phyloP scores from a whole-genome alignment of 2,329 filamentous ascomycete species.

The Penicillium freii region DNA sequence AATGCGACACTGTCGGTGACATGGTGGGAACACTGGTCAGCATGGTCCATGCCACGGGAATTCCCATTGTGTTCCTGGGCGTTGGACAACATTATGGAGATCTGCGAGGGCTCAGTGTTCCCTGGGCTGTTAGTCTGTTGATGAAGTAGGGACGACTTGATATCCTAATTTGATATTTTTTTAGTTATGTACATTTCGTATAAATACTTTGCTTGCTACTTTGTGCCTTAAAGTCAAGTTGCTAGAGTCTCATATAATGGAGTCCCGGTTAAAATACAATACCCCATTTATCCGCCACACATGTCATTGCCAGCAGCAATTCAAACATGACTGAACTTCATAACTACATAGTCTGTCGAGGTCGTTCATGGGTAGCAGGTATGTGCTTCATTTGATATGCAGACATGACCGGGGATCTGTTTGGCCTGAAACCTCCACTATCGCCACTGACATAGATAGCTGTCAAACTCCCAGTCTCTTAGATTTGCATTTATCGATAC shows the following conservation, averaged over 20 bases:
- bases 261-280: background rate
- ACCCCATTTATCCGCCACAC: background rate
- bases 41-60: conserved; percentile 95
- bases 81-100: conserved; percentile 68
- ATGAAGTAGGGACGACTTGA: conserved; percentile 48
- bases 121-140: conserved; percentile 60
- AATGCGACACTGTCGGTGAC: conserved; percentile 98
- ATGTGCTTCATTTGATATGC: background rate
- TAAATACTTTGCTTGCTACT: background rate
- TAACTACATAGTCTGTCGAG: no score
- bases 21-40: conserved; percentile 96
- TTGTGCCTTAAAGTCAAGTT: background rate
- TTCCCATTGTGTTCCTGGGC: conserved; percentile 90
- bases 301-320: background rate
- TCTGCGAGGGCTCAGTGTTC: conserved; percentile 62
- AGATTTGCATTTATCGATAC: no score
- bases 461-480: background rate
- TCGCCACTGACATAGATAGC: background rate
- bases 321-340: no score
- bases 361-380: no score
- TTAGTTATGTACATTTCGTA: background rate
- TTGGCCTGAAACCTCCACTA: background rate
- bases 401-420: background rate
- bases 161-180: background rate
- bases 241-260: background rate